Evolutionary conservation across 192 early-diverging fungal species (phyloP), one percentile per base, ranked within the genome.

Genomic region (Entrophospora sp.): DNA sequence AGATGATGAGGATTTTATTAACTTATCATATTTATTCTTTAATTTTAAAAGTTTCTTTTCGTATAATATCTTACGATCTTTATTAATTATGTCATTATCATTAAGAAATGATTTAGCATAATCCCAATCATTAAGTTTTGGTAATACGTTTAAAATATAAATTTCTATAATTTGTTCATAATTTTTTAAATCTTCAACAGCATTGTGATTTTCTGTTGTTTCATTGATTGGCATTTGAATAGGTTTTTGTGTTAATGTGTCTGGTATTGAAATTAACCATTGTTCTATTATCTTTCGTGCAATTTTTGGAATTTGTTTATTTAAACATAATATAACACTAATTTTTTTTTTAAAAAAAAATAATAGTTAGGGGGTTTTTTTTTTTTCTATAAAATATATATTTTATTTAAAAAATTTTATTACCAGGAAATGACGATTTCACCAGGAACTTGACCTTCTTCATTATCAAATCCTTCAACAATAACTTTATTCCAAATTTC

Each of bases 81-180:
- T 68, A 18, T 72, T 61, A 24, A 77, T 61, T 30, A 73, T 59
- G 8, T 16, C 66, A 45, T 77, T 77, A 45, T 67, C 68, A 52
- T 62, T 28, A 59, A 77, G 55, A 48, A 77, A 77, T n/a, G 63
- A 55, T 20, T 31, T 49, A 2, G 75, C 75, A 59, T 14, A 62
- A 37, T 42, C 64, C 75, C 75, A 77, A 22, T 77, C 75, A n/a
- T 64, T 67, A 1, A 77, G 42, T 40, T 71, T 73, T 45, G 75
- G 63, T 24, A 77, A 44, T 8, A 73, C 72, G 64, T 77, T 69
- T 40, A 77, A 52, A 46, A 77, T 22, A 40, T 77, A 77, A 13
- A 77, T 37, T 14, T 77, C 71, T 13, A 77, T 69, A 8, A 77
- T 42, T 32, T 70, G 61, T 42, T 73, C 75, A 52, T 77, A 77